These are phyloP conservation scores for Sporothrix humicola DNA, from an alignment of 2,329 filamentous ascomycete species.

Conservation along the genomic window DNA sequence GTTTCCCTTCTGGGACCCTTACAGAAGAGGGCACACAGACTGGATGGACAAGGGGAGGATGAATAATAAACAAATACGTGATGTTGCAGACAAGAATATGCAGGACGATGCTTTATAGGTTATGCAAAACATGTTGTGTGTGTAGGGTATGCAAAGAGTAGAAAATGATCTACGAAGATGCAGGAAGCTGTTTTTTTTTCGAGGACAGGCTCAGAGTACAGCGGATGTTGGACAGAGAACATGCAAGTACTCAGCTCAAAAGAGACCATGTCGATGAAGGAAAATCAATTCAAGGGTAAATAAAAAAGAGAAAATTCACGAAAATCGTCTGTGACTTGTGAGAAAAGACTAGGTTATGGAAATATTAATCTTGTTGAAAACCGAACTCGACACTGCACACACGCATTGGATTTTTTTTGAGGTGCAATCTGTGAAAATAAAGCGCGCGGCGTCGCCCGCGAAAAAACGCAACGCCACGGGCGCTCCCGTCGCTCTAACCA, in stretches of 20 bases:
- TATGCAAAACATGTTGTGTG: not conserved
- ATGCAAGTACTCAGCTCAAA: no score
- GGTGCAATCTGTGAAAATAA: not conserved
- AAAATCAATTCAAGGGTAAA: no score
- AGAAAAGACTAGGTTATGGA: no score
- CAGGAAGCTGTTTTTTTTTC: not conserved
- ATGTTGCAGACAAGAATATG: not conserved
- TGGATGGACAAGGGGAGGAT: not conserved
- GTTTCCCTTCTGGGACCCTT: not conserved
- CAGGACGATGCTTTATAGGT: not conserved
- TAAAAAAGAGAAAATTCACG: no score
- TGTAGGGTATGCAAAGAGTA: not conserved
- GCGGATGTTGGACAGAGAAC: no score
- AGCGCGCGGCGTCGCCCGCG: slow-evolving; percentile 22
- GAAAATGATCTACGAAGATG: slow-evolving; percentile 1
- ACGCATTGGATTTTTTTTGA: not conserved
- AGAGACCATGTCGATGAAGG: no score
- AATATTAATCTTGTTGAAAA: no score
- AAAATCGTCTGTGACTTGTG: no score
- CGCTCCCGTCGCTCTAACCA: slow-evolving; percentile 33
- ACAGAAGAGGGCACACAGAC: not conserved
- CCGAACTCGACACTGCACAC: not conserved
- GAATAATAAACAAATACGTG: not conserved
- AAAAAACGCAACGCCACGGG: slow-evolving; percentile 28
- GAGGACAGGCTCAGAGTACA: not conserved